Evolutionary conservation across 2,329 filamentous ascomycete genomes (phyloP).

Genomic region (Alternaria sp.): DNA sequence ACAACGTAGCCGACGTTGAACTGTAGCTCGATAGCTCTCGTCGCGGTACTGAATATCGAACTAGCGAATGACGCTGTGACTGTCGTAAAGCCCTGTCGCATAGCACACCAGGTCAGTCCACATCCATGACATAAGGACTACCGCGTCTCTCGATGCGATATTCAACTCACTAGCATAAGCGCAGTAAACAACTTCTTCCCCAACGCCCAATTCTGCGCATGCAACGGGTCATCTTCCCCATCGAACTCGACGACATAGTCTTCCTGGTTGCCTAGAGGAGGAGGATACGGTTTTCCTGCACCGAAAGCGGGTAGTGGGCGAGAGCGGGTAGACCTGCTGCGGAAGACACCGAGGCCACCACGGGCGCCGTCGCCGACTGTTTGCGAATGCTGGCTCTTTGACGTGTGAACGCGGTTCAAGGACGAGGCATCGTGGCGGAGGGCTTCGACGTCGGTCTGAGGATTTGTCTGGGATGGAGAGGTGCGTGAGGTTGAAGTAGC

Average conservation of each 20-base stretch:
- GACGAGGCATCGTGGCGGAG: conserved; percentile 73
- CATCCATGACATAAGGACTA: not conserved
- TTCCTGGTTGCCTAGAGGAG: conserved; percentile 70
- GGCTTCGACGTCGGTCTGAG: conserved; percentile 57
- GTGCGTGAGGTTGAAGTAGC: conserved; percentile 54
- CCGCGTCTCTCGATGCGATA: not conserved
- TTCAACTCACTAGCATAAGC: conserved; percentile 58
- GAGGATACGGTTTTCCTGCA: conserved; percentile 76
- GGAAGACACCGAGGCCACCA: conserved; percentile 31
- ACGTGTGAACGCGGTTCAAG: conserved; percentile 73
- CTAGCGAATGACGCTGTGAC: conserved; percentile 69
- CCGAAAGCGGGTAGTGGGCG: conserved; percentile 73
- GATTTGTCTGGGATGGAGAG: conserved; percentile 67
- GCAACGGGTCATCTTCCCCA: conserved; percentile 79
- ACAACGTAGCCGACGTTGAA: conserved; percentile 57
- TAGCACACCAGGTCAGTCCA: not conserved
- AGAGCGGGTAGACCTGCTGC: conserved; percentile 54
- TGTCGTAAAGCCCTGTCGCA: conserved; percentile 68
- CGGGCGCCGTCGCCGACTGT: conserved; percentile 71
- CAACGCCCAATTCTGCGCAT: conserved; percentile 86
- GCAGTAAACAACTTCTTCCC: conserved; percentile 76
- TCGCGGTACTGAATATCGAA: conserved; percentile 52
- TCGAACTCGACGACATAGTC: conserved; percentile 80
- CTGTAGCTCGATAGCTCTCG: conserved; percentile 37
- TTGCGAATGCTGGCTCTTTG: conserved; percentile 70